Evolutionary conservation across 495 filamentous ascomycete species (phyloP), one percentile per base, ranked within the genome.

Genomic region (Parathielavia appendiculata): DNA sequence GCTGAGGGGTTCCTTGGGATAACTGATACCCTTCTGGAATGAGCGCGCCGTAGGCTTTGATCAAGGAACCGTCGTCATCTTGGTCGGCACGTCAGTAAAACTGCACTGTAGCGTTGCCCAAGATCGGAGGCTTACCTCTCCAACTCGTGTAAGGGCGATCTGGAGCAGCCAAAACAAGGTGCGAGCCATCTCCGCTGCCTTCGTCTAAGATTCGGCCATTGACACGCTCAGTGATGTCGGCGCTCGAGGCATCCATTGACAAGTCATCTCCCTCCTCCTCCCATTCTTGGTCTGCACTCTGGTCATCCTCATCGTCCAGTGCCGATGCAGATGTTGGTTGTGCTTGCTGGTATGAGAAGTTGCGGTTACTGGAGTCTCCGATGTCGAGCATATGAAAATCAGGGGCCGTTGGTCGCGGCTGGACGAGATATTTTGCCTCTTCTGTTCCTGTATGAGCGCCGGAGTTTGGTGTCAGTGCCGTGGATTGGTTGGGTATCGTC

Each of bases 1-100:
- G 20, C 2, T 17, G 35, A 9, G 60, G 45, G 13, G 41, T 55
- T 16, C 22, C 40, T 16, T 43, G 32, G 3, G 44, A 50, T 9
- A 54, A 17, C 30, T 62, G 30, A 40, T 69, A 69, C 13, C 58
- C 58, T 12, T 65, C 65, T 0, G 67, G 67, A n/a, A 69, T 12
- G 3, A 67, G 40, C 5, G 57, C 60, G 26, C 67, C 65, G 26
- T 35, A 48, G 20, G 59, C 53, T 14, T 2, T 0, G 0, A 1
- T 0, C 13, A 47, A n/a, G 10, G 20, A 19, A 5, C 61, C 63
- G 7, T 30, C 17, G 13, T 59, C 51, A 45, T 48, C 57, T 60
- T 23, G 4, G 39, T 13, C n/a, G n/a, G n/a, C n/a, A n/a, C n/a
- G n/a, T n/a, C n/a, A n/a, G n/a, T n/a, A n/a, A n/a, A n/a, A n/a